These are phyloP conservation scores for Arbutus unedo DNA, from an alignment of 148 eudicot genomes.

Conservation along the genomic window DNA sequence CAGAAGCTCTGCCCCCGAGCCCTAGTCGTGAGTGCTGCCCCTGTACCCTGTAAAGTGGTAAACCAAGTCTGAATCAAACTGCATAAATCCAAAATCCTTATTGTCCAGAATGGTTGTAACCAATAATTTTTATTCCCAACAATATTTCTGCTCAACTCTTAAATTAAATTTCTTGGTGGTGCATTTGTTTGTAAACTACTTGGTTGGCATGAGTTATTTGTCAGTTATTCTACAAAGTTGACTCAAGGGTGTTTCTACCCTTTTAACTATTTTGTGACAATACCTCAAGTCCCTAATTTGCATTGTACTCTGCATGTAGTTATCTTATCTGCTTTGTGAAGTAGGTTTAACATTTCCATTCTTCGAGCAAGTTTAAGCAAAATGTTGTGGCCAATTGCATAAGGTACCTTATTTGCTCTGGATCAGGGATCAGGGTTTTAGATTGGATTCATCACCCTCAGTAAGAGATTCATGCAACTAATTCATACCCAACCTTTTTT, in stretches of 20 bases:
- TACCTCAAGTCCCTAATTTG: not conserved
- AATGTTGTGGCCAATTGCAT: not conserved
- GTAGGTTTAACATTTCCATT: not conserved
- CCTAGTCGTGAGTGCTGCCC: too few relatives aligned
- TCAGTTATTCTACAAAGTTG: not conserved
- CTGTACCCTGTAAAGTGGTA: too few relatives aligned
- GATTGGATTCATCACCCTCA: not conserved
- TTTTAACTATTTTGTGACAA: not conserved
- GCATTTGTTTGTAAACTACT: not conserved
- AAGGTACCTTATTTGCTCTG: not conserved
- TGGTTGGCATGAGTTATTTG: not conserved
- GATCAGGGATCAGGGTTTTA: not conserved
- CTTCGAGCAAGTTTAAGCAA: not conserved
- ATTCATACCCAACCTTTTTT: not conserved
- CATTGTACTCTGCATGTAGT: not conserved
- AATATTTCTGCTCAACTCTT: not conserved
- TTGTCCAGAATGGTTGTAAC: not conserved
- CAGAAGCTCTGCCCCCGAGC: too few relatives aligned
- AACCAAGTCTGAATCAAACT: too few relatives aligned
- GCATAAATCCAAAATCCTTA: not conserved
- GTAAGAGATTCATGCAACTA: not conserved
- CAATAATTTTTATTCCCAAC: not conserved
- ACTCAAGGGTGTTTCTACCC: not conserved
- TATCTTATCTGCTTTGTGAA: not conserved
- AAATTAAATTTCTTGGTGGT: not conserved